Evolutionary conservation across 495 filamentous ascomycete species (phyloP), one percentile per base, ranked within the genome.

Genomic region (Delitschia confertaspora): DNA sequence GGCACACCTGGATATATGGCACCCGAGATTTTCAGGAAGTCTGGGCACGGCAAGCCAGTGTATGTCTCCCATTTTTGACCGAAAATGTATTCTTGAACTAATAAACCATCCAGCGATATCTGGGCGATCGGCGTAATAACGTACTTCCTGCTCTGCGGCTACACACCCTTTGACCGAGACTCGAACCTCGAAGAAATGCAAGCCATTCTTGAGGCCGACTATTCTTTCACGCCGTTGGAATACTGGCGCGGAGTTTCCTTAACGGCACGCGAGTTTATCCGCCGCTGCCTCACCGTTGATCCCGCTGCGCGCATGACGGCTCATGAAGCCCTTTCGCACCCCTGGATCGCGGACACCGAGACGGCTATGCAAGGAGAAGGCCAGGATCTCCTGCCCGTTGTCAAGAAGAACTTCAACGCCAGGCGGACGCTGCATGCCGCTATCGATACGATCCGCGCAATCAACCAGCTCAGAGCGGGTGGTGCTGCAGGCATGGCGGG

Each of bases 321-420:
- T 4, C 85, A 96, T 64, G 78, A 91, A 64, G 91, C 91, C 11
- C 76, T 98, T 7, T 79, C 80, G 42, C 91, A 96, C 58, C 70
- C 80, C 17, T 98, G 93, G 73, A 78, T 98, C 33, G 79, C 79
- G 27, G 82, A 69, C 38, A 33, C 47, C 9, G 47, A 47, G 31
- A 62, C 69, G n/a, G 60, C 68, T 11, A 29, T 23, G 32, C 69
- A 46, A 26, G 52, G 65, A 14, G 63, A 65, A 9, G 63, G 60
- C 18, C 71, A 74, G 38, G 91, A 98, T 67, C 69, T 98, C 39
- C 69, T 96, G 47, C 91, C 91, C 1, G 83, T 80, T 2, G 84
- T 98, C 49, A 93, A 93, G 76, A 95, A 95, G 79, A 98, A 98
- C 67, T 98, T 98, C 72, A 98, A 98, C 54, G 91, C 91, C 6